Evolutionary conservation across 148 eudicot genomes (phyloP).

Genomic region (Rhododendron williamsianum): DNA sequence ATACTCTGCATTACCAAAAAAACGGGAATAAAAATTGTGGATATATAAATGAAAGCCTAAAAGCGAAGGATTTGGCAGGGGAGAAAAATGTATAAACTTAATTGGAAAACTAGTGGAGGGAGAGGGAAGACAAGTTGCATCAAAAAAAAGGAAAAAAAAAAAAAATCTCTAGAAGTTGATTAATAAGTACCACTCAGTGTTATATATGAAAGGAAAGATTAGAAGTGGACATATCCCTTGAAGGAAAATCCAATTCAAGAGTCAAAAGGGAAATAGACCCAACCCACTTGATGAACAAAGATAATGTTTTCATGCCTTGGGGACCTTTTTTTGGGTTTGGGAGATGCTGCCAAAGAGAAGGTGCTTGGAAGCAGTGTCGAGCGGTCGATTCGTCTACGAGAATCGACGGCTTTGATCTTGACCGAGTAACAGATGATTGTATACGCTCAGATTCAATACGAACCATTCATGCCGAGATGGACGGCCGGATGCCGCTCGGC

Average conservation of each 20-base stretch:
- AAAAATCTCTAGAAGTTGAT: not conserved
- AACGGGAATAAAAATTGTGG: too few relatives aligned
- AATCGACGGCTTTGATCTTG: too few relatives aligned
- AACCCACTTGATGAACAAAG: not conserved
- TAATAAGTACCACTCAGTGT: not conserved
- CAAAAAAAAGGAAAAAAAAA: not conserved
- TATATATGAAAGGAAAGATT: not conserved
- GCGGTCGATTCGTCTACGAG: accelerated
- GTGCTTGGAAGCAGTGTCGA: too few relatives aligned
- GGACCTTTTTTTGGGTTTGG: not conserved
- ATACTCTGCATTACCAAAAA: too few relatives aligned
- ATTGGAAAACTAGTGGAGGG: not conserved
- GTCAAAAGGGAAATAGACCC: not conserved
- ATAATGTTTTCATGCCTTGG: not conserved
- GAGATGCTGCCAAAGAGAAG: too few relatives aligned
- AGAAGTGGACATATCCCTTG: not conserved
- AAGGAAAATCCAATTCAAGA: conserved; percentile 2
- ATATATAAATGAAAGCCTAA: too few relatives aligned
- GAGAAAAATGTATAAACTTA: too few relatives aligned
- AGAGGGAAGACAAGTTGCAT: not conserved
- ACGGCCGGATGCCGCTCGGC: too few relatives aligned
- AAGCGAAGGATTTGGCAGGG: too few relatives aligned
- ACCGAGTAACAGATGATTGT: too few relatives aligned
- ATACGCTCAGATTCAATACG: too few relatives aligned
- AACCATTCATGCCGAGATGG: too few relatives aligned